Base-by-base conservation (phyloP, 306 rosid genomes). In the Hippophae rhamnoides region DNA sequence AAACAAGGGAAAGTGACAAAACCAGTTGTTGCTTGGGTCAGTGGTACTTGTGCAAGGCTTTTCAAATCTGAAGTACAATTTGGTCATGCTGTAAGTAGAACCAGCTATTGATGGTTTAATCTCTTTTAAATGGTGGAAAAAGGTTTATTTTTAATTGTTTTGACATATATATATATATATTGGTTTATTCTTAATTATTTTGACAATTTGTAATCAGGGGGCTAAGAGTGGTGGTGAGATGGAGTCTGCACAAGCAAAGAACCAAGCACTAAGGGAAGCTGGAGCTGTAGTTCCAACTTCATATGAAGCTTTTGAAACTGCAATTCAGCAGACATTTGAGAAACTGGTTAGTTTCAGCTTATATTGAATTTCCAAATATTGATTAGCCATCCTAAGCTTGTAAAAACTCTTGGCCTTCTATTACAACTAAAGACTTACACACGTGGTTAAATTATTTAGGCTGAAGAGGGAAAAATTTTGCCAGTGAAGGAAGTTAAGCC, bases 51-150 rank as follows among this genome's bases (percentile, higher is more conserved):
- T 77, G 99, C 99, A 59, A 78, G 79, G 12, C 95, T 93, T 55
- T 93, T 93, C 85, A 93, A 93, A 78, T 93, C 99, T 12, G 99
- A 93, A 93, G 99, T 93, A 25, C 99, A 93, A 80, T 93, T 93
- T 70, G 99, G 99, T 41, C 99, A 93, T 78, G 99, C 99, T 64
- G 99, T 93, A 82, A 86, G 99, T 76, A 26, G 62, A 45, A 53
- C 62, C 61, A 47, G 63, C 42, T 59, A 68, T 41, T 66, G 69
- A 60, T 58, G 52, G 47, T 42, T 60, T 58, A 47, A 10, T 54
- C 60, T 64, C 7, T 50, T 66, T 40, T 68, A 53, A 71, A 56
- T 67, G 47, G 50, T 18, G 13, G 53, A 8, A 18, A 38, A 53
- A 41, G 27, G 64, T 9, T 54, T 23, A 38, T 47, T 10, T n/a